A percentile compares a stretch with the other conserved stretches of the same genome.
Evolutionary conservation across 2,329 filamentous ascomycete genomes (phyloP).

Genomic region (Trichocomaceae sp.): DNA sequence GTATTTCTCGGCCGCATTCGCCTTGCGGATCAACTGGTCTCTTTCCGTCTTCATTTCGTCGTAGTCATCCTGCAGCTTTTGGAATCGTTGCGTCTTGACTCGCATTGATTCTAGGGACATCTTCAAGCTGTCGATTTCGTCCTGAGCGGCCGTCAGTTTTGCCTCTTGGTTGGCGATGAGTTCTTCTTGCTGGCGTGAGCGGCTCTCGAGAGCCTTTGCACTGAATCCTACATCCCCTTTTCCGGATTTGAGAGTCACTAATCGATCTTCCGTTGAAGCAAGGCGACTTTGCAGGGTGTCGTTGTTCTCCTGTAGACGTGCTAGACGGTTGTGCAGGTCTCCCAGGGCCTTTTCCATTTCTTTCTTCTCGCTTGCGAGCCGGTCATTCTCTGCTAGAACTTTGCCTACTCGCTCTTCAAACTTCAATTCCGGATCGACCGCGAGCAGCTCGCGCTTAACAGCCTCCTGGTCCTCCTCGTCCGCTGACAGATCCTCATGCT

Average conservation of each 20-base stretch:
- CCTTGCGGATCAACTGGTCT: conserved; percentile 42
- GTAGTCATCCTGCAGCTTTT: conserved; percentile 45
- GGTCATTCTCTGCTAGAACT: conserved; percentile 52
- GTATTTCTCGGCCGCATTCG: conserved; percentile 46
- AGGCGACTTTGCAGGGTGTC: conserved; percentile 41
- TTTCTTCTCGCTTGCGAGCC: conserved; percentile 47
- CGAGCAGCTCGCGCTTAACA: conserved; percentile 27
- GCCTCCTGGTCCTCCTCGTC: conserved; percentile 33
- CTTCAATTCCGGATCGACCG: conserved; percentile 40
- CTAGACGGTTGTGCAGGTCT: conserved; percentile 54
- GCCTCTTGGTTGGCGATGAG: conserved; percentile 65
- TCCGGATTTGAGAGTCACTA: conserved; percentile 47
- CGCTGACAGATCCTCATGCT: conserved; percentile 30
- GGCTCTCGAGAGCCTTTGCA: conserved; percentile 41
- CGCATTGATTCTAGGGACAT: conserved; percentile 41
- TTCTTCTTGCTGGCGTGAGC: conserved; percentile 57
- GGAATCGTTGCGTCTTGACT: conserved; percentile 40
- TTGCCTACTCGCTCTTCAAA: conserved; percentile 45
- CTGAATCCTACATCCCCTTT: conserved; percentile 44
- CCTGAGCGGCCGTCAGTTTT: conserved; percentile 50
- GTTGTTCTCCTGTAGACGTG: conserved; percentile 49
- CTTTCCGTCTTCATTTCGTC: conserved; percentile 44
- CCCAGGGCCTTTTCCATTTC: conserved; percentile 41
- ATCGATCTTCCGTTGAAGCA: conserved; percentile 44
- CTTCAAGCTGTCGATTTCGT: conserved; percentile 39